phyloP scores from a whole-genome alignment of 2,329 filamentous ascomycete genomes.

The Botrytis pseudocinerea region DNA sequence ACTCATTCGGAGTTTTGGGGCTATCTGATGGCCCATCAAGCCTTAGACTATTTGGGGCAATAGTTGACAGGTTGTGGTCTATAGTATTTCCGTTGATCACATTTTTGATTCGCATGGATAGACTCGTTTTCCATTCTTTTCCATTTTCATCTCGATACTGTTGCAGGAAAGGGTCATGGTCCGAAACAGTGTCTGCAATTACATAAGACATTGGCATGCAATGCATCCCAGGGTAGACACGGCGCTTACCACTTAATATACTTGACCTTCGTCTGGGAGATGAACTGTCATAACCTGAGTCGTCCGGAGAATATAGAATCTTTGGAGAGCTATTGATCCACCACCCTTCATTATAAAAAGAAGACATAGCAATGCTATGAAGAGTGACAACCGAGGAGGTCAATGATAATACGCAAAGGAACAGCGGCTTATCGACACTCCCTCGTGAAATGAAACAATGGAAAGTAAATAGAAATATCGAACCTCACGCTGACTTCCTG shows the following conservation, averaged over 20 bases:
- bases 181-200: conserved; percentile 4
- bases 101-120: conserved; percentile 19
- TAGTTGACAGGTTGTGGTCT: conserved; percentile 7
- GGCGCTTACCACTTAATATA: conserved; percentile 13
- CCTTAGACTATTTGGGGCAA: conserved; percentile 7
- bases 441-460: conserved; percentile 29
- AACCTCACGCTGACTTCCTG: conserved; percentile 6
- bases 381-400: conserved; percentile 32
- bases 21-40: conserved; percentile 22
- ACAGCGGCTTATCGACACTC: conserved; percentile 35
- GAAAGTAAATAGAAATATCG: conserved; percentile 22
- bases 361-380: conserved; percentile 29
- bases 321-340: conserved; percentile 6
- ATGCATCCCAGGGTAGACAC: background rate
- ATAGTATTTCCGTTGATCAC: conserved; percentile 6
- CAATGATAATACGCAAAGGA: conserved; percentile 34
- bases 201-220: background rate
- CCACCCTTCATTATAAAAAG: conserved; percentile 1
- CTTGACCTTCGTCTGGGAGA: conserved; percentile 19
- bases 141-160: conserved; percentile 14
- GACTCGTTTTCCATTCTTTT: conserved; percentile 6
- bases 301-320: conserved; percentile 7
- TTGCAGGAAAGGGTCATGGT: background rate
- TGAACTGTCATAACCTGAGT: conserved; percentile 28
- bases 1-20: background rate